Percentiles rank a stretch among this genome's conserved stretches.
phyloP scores from a whole-genome alignment of 352 stramenopile genomes.

The Phytophthora fragariae region DNA sequence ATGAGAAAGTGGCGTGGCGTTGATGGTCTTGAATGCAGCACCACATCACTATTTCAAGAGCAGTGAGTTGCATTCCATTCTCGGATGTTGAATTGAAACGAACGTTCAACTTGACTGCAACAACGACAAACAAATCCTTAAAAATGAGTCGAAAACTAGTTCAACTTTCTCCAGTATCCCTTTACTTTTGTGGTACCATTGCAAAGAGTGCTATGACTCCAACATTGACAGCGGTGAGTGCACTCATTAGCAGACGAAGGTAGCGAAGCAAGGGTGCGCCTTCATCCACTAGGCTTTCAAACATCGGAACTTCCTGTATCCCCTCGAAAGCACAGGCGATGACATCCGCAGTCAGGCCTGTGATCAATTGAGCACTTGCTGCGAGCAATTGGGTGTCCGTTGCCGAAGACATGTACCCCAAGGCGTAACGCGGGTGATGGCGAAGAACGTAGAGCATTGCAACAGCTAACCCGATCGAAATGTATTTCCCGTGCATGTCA shows the following conservation, averaged over 20 bases:
- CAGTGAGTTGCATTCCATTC: neutral
- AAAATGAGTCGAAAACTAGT: too few relatives aligned
- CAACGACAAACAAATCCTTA: too few relatives aligned
- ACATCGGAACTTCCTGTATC: constrained; percentile 49
- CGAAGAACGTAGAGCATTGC: constrained; percentile 31
- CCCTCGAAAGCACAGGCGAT: constrained; percentile 45
- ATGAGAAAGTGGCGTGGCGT: neutral
- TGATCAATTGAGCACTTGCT: constrained; percentile 10
- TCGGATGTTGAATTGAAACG: neutral
- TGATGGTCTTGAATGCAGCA: neutral
- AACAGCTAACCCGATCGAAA: constrained; percentile 46
- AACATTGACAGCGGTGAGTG: constrained; percentile 39
- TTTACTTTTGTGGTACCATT: constrained; percentile 3
- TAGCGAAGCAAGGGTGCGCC: constrained; percentile 29
- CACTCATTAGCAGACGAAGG: constrained; percentile 34
- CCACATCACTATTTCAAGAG: constrained; percentile 14
- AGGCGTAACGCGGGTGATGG: constrained; percentile 35
- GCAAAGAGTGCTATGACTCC: constrained; percentile 30
- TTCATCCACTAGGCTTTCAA: constrained; percentile 43
- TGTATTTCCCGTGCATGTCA: constrained; percentile 57
- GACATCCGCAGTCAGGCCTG: constrained; percentile 42
- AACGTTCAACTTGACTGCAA: too few relatives aligned
- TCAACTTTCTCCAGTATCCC: too few relatives aligned
- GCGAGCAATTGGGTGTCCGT: constrained; percentile 16
- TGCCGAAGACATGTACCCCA: constrained; percentile 10